Evolutionary conservation across 2,329 filamentous ascomycete genomes (phyloP).

Genomic region (Bipolaris zeicola): DNA sequence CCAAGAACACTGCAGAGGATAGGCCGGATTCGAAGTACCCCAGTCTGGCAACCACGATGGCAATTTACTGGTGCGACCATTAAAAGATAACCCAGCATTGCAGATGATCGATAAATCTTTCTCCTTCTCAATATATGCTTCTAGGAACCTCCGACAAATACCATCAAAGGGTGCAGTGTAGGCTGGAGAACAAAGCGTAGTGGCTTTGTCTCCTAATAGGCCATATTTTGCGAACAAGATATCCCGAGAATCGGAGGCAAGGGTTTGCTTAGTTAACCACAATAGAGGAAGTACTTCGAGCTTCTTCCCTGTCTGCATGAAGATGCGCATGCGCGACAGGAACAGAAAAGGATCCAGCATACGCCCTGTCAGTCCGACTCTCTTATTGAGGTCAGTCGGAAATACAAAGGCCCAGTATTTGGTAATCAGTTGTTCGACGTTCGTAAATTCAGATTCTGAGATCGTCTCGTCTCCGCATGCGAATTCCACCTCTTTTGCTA

Average conservation of each 20-base stretch:
- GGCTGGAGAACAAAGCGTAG: background rate
- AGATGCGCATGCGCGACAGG: background rate
- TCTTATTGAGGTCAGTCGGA: background rate
- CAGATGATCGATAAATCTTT: background rate
- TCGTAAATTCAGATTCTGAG: conserved; percentile 1
- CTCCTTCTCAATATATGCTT: background rate
- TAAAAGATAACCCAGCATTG: background rate
- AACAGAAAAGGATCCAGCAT: background rate
- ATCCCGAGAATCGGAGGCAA: background rate
- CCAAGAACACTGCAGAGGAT: background rate
- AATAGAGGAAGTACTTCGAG: background rate
- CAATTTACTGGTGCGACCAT: background rate
- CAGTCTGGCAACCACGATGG: background rate
- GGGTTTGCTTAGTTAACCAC: background rate
- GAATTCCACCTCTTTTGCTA: background rate
- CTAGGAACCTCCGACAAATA: background rate
- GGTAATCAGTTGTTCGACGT: background rate
- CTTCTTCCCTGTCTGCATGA: background rate
- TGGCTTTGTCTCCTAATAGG: background rate
- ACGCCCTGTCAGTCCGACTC: background rate
- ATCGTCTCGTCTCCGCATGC: background rate
- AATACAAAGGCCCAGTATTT: background rate
- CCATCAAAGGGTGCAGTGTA: background rate
- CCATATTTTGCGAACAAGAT: background rate
- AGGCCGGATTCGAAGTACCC: background rate